Base-by-base conservation (phyloP, 129 eudicot genomes). In the Smallanthus sonchifolius region DNA sequence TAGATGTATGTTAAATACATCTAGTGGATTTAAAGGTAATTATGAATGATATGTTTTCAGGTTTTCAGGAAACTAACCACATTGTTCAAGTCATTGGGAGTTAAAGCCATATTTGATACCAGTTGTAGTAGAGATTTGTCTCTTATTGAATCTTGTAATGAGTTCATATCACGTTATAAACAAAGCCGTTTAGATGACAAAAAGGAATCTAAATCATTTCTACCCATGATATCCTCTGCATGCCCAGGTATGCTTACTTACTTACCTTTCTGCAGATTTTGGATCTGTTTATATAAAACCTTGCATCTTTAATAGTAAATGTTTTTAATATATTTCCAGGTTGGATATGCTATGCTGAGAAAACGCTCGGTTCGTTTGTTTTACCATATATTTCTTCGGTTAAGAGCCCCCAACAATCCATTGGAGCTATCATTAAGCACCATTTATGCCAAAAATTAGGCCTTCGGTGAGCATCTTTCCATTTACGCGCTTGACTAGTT, bases 261-360 rank as follows among this genome's bases (percentile, higher is more conserved):
- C 6, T 32, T 11, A 4, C 42, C 5, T 38, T 38, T 38, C 24
- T 37, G 42, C 43, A 61, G 67, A 6, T 14, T 60, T 30, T 60
- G 10, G 16, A 13, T 32, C 42, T 14, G 13, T 19, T 19, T 32
- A 32, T 34, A 61, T 30, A 61, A 34, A 15, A 57, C 10, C 36
- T 28, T 57, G n/a, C 37, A 3, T 61, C 8, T 32, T 34, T 11
- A 61, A 13, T 34, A 42, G 32, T 35, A 34, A 32, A 32, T 14
- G 2, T 19, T 61, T 11, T 39, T 24, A 16, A 34, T 1, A 16
- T 4, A 42, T 69, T 52, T 81, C 65, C 82, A 95, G 97, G 99
- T 79, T 95, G 99, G 99, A 91, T 91, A 77, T 95, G 99, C 75
- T 95, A 95, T 81, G 99, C 99, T 36, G 99, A 95, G 75, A 95